Conservation (phyloP, 768 basidiomycete species). For the Macrolepiota dolichaula region DNA sequence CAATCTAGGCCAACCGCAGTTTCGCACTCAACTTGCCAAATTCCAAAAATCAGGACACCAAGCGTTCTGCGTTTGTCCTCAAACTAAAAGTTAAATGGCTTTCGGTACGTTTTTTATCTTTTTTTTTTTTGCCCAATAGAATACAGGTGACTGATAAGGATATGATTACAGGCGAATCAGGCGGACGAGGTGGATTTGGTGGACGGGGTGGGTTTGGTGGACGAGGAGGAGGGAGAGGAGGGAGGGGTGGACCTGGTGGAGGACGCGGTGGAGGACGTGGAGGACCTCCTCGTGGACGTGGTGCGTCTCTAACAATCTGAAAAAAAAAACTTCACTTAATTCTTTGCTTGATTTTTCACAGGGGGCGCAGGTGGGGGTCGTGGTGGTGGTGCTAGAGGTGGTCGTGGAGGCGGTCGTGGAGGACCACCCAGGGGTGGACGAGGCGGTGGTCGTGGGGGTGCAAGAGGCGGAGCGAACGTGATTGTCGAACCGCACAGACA, state of each 20-base stretch:
- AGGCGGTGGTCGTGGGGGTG: slow-evolving; percentile 58
- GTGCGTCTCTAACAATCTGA: not conserved
- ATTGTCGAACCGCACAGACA: slow-evolving; percentile 95
- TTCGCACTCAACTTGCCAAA: not conserved
- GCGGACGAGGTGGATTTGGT: slow-evolving; percentile 45
- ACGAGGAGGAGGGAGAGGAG: slow-evolving; percentile 35
- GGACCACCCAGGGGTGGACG: slow-evolving; percentile 32
- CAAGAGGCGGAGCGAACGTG: slow-evolving; percentile 80
- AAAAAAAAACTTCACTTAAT: not conserved
- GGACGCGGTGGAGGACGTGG: slow-evolving; percentile 40
- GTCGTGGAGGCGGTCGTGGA: slow-evolving; percentile 40
- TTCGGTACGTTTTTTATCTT: slow-evolving; percentile 22
- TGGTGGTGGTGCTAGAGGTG: slow-evolving; percentile 33
- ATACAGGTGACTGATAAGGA: not conserved
- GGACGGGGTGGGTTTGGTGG: no score
- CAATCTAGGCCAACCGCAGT: not conserved
- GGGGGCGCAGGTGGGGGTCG: slow-evolving; percentile 32
- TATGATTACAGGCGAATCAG: slow-evolving; percentile 45
- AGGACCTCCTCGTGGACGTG: slow-evolving; percentile 33
- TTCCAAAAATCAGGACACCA: not conserved
- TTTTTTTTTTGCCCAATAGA: not conserved
- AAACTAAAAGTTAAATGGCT: slow-evolving; percentile 21
- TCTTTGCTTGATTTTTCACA: not conserved
- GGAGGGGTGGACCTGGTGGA: slow-evolving; percentile 32
- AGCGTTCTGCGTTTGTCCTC: not conserved